Evolutionary conservation across 2,329 filamentous ascomycete species (phyloP), one percentile per base, ranked within the genome.

Genomic region (Thielaviopsis ethacetica): DNA sequence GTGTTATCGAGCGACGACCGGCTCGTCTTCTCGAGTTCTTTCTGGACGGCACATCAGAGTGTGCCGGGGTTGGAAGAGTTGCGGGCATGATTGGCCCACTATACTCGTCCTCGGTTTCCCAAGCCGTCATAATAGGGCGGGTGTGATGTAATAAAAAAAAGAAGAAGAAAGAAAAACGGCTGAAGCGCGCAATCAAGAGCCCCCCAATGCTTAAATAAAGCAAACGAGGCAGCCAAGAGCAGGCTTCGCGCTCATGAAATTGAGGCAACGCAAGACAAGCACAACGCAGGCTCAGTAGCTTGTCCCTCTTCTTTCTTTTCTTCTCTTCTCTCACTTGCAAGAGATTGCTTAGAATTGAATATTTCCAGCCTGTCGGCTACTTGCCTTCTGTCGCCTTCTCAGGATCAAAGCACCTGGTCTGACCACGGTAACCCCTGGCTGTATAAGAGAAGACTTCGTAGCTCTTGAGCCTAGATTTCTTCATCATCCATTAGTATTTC

Each of bases 1-100:
- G 82, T 34, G 87, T 88, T 47, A 77, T 74, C 26, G 85, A 86
- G 58, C 84, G 80, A 61, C 81, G 79, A 9, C 86, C 56, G 24
- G 58, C 87, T 55, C 79, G 74, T 62, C 70, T 78, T 21, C 83
- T 79, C 26, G 88, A 91, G 85, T 26, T 85, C 86, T 63, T 85
- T 83, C 41, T 79, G 77, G 56, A 59, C 6, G 56, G 59, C n/a
- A 59, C 56, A 38, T 61, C 56, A 2, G 56, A 61, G 27, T 61
- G 59, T 15, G 59, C 56, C 12, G 87, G 84, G 41, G 85, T 84
- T 30, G 88, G 85, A 61, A 90, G 74, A 53, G 80, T 75, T 65
- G 80, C 75, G 63, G 75, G 75, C 63, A 78, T 76, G 62, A 78
- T 67, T 34, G 68, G 77, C 62, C 74, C 74, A 63, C 76, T 72